Evolutionary conservation across 2,329 filamentous ascomycete species (phyloP).

Genomic region (Cercospora sesami): DNA sequence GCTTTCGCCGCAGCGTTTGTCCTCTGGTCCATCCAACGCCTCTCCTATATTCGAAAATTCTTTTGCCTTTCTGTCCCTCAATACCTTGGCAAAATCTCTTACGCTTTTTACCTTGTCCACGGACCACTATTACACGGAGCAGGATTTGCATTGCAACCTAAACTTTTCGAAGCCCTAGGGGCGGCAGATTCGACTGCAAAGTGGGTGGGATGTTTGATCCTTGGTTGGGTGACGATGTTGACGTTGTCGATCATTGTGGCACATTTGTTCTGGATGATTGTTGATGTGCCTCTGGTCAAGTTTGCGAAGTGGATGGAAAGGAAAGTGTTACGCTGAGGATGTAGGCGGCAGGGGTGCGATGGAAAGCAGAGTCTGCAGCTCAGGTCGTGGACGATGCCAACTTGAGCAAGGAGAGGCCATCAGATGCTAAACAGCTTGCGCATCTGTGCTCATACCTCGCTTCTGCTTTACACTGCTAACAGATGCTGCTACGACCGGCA

Average conservation of each 20-base stretch:
- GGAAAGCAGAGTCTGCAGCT: too few relatives aligned
- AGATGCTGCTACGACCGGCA: too few relatives aligned
- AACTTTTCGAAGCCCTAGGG: constrained; percentile 4
- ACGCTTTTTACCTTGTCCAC: constrained; percentile 24
- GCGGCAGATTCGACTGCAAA: not conserved
- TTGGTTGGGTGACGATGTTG: constrained; percentile 21
- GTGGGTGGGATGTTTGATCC: constrained; percentile 7
- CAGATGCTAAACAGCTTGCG: too few relatives aligned
- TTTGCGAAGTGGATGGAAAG: constrained; percentile 15
- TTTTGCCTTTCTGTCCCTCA: constrained; percentile 15
- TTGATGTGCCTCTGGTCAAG: constrained; percentile 18
- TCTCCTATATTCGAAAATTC: not conserved
- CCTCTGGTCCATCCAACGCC: constrained; percentile 13
- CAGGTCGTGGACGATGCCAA: too few relatives aligned
- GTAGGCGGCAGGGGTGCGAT: too few relatives aligned
- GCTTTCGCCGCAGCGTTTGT: constrained; percentile 12
- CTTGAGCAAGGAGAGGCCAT: too few relatives aligned
- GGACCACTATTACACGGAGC: constrained; percentile 21
- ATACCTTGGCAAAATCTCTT: constrained; percentile 24
- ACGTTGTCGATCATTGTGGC: constrained; percentile 7
- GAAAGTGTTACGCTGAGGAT: not conserved
- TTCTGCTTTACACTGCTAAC: too few relatives aligned
- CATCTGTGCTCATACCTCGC: too few relatives aligned
- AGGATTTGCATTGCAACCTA: constrained; percentile 17
- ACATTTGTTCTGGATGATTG: constrained; percentile 22